Evolutionary conservation across 352 stramenopile species (phyloP).

Genomic region (Phytophthora foliorum): DNA sequence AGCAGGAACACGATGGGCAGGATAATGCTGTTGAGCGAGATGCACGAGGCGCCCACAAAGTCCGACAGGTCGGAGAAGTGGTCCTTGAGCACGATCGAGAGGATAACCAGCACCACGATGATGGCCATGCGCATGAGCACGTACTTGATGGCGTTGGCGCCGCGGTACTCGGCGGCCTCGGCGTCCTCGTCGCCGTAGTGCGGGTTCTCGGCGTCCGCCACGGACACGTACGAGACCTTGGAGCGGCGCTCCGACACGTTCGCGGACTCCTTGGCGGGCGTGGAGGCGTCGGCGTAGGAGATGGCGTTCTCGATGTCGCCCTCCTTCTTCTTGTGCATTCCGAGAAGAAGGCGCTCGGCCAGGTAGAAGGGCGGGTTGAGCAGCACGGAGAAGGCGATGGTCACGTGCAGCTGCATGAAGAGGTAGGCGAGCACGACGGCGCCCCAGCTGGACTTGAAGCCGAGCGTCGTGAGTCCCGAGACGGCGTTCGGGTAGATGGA

Average conservation of each 20-base stretch:
- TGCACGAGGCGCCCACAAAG: slow-evolving; percentile 54
- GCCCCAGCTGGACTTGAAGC: slow-evolving; percentile 44
- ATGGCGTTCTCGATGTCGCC: slow-evolving; percentile 44
- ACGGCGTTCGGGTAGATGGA: slow-evolving; percentile 32
- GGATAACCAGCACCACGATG: slow-evolving; percentile 43
- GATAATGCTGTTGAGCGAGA: slow-evolving; percentile 59
- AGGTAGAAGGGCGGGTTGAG: slow-evolving; percentile 70
- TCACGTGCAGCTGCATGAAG: slow-evolving; percentile 56
- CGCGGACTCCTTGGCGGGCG: slow-evolving; percentile 24
- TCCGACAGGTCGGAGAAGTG: slow-evolving; percentile 52
- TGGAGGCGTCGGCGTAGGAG: slow-evolving; percentile 30
- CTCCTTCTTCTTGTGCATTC: slow-evolving; percentile 60
- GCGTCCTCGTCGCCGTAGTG: slow-evolving; percentile 29
- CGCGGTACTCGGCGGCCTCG: slow-evolving; percentile 39
- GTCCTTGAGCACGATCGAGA: slow-evolving; percentile 54
- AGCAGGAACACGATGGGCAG: slow-evolving; percentile 33
- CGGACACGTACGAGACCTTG: slow-evolving; percentile 35
- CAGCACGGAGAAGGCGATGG: slow-evolving; percentile 69
- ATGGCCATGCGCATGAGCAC: slow-evolving; percentile 45
- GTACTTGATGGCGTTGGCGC: slow-evolving; percentile 48
- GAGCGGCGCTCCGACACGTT: slow-evolving; percentile 24
- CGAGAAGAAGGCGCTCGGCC: slow-evolving; percentile 27
- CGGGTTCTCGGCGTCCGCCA: slow-evolving; percentile 31
- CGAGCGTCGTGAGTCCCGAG: slow-evolving; percentile 38
- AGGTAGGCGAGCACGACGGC: slow-evolving; percentile 48